These are phyloP conservation scores for Vachellia collinsii DNA, from an alignment of 306 rosid species.

Conservation along the genomic window DNA sequence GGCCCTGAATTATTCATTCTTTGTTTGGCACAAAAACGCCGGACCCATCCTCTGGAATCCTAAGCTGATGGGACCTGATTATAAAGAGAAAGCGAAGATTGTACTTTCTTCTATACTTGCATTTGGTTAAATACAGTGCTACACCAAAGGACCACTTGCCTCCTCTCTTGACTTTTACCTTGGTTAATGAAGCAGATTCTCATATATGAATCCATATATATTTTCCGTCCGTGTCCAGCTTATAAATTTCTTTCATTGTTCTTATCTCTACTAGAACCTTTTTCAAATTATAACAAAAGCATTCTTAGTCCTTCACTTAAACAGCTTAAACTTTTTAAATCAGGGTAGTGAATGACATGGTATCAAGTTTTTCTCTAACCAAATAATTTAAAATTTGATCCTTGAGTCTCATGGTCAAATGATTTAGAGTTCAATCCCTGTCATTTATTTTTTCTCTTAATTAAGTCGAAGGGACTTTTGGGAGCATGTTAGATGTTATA, in stretches of 20 bases:
- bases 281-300: not conserved
- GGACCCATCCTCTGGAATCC: constrained; percentile 46
- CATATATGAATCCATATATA: constrained; percentile 22
- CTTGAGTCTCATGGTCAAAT: not conserved
- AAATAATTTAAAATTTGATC: not conserved
- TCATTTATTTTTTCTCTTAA: not conserved
- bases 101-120: constrained; percentile 50
- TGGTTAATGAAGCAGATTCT: constrained; percentile 45
- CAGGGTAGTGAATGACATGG: not conserved
- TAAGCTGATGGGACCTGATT: constrained; percentile 37
- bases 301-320: not conserved
- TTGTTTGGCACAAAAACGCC: constrained; percentile 45
- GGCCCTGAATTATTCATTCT: constrained; percentile 51
- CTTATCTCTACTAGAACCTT: constrained; percentile 32
- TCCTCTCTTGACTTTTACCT: constrained; percentile 47
- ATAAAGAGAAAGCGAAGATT: constrained; percentile 39
- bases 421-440: not conserved
- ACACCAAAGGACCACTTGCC: constrained; percentile 46
- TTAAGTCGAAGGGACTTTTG: not conserved
- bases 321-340: not conserved
- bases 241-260: constrained; percentile 31
- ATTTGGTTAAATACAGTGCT: constrained; percentile 40
- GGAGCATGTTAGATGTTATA: not conserved
- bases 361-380: not conserved
- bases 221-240: constrained; percentile 29